Conservation (phyloP, 495 filamentous ascomycete species). For the Aspergillus mulundensis region DNA sequence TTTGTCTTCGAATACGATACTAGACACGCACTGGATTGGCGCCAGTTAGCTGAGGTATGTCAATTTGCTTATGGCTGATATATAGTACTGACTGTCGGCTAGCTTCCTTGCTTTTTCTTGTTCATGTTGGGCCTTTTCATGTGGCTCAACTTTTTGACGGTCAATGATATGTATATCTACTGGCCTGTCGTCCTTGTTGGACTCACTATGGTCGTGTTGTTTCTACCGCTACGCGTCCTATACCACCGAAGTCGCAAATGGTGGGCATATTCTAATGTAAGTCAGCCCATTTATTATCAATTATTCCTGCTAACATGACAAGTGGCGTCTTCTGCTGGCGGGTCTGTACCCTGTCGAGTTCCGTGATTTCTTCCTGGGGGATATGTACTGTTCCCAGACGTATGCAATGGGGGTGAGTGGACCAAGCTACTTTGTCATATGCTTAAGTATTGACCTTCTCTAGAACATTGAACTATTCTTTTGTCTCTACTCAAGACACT, state of each 20-base stretch:
- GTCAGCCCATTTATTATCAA: constrained; percentile 22
- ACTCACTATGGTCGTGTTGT: constrained; percentile 60
- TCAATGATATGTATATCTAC: constrained; percentile 70
- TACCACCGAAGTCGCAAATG: constrained; percentile 76
- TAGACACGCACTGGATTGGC: constrained; percentile 81
- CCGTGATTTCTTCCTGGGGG: constrained; percentile 93
- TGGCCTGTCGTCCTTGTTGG: constrained; percentile 81
- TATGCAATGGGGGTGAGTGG: constrained; percentile 79
- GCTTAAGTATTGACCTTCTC: constrained; percentile 19
- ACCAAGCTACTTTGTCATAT: not conserved
- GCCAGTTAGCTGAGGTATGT: constrained; percentile 71
- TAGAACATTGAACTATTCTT: constrained; percentile 91
- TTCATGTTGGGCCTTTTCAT: constrained; percentile 74
- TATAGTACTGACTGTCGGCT: constrained; percentile 12
- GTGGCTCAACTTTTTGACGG: constrained; percentile 82
- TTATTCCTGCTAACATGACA: constrained; percentile 19
- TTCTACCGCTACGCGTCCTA: constrained; percentile 68
- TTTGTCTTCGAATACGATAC: constrained; percentile 97
- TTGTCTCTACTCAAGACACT: constrained; percentile 78
- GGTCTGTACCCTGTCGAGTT: constrained; percentile 94
- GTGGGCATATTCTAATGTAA: constrained; percentile 79
- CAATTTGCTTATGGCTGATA: not conserved
- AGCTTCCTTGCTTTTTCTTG: constrained; percentile 72
- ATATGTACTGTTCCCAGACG: constrained; percentile 94
- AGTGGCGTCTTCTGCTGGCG: constrained; percentile 82